Percentiles rank a stretch among this genome's conserved stretches.
These are phyloP conservation scores for Beauveria caledonica DNA, from an alignment of 2,329 filamentous ascomycete genomes.

Conservation along the genomic window DNA sequence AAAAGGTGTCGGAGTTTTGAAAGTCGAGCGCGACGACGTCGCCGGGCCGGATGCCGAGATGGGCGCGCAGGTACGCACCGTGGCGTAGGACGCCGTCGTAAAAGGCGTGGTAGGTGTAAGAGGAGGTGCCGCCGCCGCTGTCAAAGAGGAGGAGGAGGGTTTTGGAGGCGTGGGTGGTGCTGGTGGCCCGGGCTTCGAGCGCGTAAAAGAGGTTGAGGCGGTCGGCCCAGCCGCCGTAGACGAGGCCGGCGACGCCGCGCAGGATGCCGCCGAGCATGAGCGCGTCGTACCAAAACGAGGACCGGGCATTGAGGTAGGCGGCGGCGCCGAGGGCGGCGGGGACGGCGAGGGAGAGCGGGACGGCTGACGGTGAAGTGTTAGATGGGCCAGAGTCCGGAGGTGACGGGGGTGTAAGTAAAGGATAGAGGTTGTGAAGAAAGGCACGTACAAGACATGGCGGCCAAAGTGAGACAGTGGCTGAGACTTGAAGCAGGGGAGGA, in stretches of 20 bases:
- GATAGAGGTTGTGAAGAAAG: background rate
- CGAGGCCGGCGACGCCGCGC: conserved; percentile 34
- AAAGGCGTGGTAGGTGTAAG: conserved; percentile 64
- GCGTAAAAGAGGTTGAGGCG: conserved; percentile 66
- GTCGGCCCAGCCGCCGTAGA: conserved; percentile 31
- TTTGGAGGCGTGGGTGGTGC: conserved; percentile 37
- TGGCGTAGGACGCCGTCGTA: conserved; percentile 66
- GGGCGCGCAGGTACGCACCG: conserved; percentile 63
- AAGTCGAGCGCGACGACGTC: conserved; percentile 78
- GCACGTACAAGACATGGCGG: conserved; percentile 1
- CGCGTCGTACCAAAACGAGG: conserved; percentile 56
- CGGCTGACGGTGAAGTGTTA: conserved; percentile 21
- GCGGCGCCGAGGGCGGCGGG: conserved; percentile 58
- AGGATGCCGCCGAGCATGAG: conserved; percentile 36
- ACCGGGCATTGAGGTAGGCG: conserved; percentile 70
- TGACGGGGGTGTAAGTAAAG: background rate
- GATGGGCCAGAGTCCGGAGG: background rate
- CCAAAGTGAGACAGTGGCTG: background rate
- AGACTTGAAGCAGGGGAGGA: background rate
- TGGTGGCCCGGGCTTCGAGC: conserved; percentile 58
- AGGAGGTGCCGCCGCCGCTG: conserved; percentile 35
- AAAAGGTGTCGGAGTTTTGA: conserved; percentile 70
- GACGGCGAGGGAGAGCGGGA: conserved; percentile 44
- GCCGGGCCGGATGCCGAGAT: conserved; percentile 53
- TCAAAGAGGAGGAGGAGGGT: conserved; percentile 61